These are phyloP conservation scores for Fraxinus nigra DNA, from an alignment of 305 asterid species.

Conservation along the genomic window DNA sequence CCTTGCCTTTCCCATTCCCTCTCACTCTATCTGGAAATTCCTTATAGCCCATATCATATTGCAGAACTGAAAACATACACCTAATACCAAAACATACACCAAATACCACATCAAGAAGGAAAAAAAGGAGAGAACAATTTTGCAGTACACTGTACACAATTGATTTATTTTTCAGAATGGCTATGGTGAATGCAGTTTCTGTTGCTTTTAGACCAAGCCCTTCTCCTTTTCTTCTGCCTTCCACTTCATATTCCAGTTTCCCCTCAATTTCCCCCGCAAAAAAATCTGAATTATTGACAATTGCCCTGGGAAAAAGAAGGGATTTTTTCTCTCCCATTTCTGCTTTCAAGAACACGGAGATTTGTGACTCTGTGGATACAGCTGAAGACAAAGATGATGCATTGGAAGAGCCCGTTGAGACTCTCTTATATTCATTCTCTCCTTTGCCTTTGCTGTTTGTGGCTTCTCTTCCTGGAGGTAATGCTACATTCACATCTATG, in stretches of 20 bases:
- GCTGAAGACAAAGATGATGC: slow-evolving; percentile 24
- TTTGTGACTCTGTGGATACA: slow-evolving; percentile 26
- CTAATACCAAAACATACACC: background rate
- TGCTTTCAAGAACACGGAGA: slow-evolving; percentile 26
- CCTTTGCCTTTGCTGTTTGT: slow-evolving; percentile 52
- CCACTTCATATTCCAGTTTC: slow-evolving; percentile 16
- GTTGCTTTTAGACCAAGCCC: slow-evolving; percentile 33
- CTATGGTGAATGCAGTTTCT: slow-evolving; percentile 48
- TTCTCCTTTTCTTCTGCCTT: slow-evolving; percentile 25
- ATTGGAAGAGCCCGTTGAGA: slow-evolving; percentile 35
- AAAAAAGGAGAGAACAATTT: background rate
- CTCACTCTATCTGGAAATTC: slow-evolving; percentile 32
- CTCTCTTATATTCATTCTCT: slow-evolving; percentile 52
- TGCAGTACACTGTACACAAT: background rate
- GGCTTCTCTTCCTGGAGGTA: slow-evolving; percentile 94
- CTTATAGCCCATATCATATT: background rate
- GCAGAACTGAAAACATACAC: background rate
- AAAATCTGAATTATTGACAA: background rate
- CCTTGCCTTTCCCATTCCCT: slow-evolving; percentile 48
- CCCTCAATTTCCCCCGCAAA: slow-evolving; percentile 15
- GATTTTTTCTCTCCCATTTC: slow-evolving; percentile 19
- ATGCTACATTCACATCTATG: background rate
- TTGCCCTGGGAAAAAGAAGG: slow-evolving; percentile 16
- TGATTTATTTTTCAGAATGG: slow-evolving; percentile 31
- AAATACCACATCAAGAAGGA: background rate